Percentiles rank a stretch among this genome's conserved stretches.
These are phyloP conservation scores for Thalassiosira pacifica DNA, from an alignment of 352 stramenopile genomes.

Conservation along the genomic window DNA sequence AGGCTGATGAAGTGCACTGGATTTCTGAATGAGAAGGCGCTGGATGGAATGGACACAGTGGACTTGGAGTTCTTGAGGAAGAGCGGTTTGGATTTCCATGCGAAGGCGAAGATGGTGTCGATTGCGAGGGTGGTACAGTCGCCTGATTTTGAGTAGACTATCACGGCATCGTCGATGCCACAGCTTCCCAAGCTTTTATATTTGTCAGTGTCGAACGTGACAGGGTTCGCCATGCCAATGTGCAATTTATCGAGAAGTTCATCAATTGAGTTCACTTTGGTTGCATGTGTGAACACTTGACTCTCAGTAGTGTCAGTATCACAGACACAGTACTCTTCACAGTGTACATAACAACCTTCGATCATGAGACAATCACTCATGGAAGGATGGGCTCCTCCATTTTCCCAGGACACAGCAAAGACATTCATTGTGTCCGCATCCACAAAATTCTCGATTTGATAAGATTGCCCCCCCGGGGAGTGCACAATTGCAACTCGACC, in stretches of 20 bases:
- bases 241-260: slow-evolving; percentile 31
- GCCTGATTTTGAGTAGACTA: slow-evolving; percentile 27
- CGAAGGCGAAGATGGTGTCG: slow-evolving; percentile 52
- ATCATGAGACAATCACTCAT: slow-evolving; percentile 40
- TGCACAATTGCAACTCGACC: slow-evolving; percentile 71
- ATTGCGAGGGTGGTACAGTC: slow-evolving; percentile 24
- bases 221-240: slow-evolving; percentile 57
- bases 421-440: slow-evolving; percentile 45
- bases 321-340: slow-evolving; percentile 58
- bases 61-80: slow-evolving; percentile 52
- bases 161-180: slow-evolving; percentile 8
- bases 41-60: slow-evolving; percentile 11
- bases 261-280: neutral
- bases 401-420: slow-evolving; percentile 40
- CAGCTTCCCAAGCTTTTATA: slow-evolving; percentile 33
- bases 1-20: slow-evolving; percentile 60
- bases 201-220: slow-evolving; percentile 16
- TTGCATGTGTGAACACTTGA: neutral
- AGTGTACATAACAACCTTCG: slow-evolving; percentile 34
- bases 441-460: slow-evolving; percentile 38
- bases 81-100: slow-evolving; percentile 31
- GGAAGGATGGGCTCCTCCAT: slow-evolving; percentile 20
- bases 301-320: slow-evolving; percentile 18
- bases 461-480: slow-evolving; percentile 16
- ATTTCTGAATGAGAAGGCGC: slow-evolving; percentile 59